Evolutionary conservation across 2,329 filamentous ascomycete genomes (phyloP), one percentile per base, ranked within the genome.

Genomic region (Colletotrichum lentis): DNA sequence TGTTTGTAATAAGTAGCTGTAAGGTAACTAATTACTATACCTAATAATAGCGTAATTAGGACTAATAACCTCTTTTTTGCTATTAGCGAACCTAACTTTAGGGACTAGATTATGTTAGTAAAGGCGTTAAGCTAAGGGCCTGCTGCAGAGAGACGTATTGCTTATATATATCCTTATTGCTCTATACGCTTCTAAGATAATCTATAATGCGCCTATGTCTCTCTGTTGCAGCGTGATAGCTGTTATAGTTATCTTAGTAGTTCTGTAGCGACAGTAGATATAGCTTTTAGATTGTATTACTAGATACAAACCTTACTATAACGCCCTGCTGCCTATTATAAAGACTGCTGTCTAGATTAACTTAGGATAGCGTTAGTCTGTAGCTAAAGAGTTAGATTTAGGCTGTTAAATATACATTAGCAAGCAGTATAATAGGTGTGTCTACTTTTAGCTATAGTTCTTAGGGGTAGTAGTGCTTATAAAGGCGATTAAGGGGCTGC

Each of bases 271-370:
- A 44, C 41, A 16, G 41, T 24, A 6, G 6, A 35, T 22, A 3
- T 35, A 49, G 14, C 22, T 14, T 5, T 39, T 54, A 3, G 49
- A 49, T 62, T 37, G 18, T 46, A 5, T 35, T n/a, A 24, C 16
- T 44, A 5, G 59, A 8, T 53, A 22, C 59, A 22, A 53, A 62
- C 3, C 18, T 18, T 5, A 53, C 16, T 11, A 62, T 12, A 8
- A 22, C 47, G 47, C 59, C 59, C 39, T 47, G 59, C 8, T 49
- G 52, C 22, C 59, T 49, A 20, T 62, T 62, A 4, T 49, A 62
- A 46, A 62, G 39, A 8, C 49, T 49, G 8, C 7, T 7, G 11
- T 53, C 47, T 3, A 62, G 37, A 12, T 31, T 39, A 6, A 62
- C 8, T 49, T 62, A 18, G 31, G 16, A 18, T 53, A 14, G 10